Base-by-base conservation (phyloP, 1,139 yeast genomes). In the Candida sanyaensis region DNA sequence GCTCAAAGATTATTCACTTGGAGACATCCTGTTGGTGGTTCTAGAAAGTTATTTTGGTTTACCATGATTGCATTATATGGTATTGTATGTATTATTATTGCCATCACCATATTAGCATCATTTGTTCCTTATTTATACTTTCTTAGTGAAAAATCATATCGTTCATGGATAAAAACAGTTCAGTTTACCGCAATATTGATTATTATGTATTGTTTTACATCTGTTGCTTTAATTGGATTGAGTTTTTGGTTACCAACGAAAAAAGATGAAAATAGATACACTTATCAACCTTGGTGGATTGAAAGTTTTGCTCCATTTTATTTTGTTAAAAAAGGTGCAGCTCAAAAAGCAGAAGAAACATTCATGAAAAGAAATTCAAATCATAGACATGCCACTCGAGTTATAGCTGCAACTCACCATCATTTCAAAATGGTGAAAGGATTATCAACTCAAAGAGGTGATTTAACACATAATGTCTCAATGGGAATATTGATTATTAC, bases 251-350 rank as follows among this genome's bases (percentile, higher is more conserved):
- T 73, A 55, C 71, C 73, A 42, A 77, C 78, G 33, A 69, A 76
- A 43, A 73, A 73, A 53, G 78, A 73, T 60, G 77, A 72, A 53
- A 66, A 64, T 48, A 64, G 71, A 48, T 72, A 71, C 58, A 72
- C 77, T 9, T 73, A 71, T 55, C 78, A 74, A 53, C 77, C 78
- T 24, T 73, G 78, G 78, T 74, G 78, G 78, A 65, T 74, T 52
- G 77, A 73, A 55, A 65, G 72, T 13, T 74, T 74, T 56, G 56
- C 64, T 36, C 74, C 77, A 10, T 66, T 70, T 43, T 73, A 74
- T 55, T 74, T 71, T 56, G 78, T 73, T 21, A 59, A 63, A 53
- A 64, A 64, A 39, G 62, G 64, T 43, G 78, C 78, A 7, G 71
- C 73, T 2, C 63, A 63, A 51, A 64, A 67, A 34, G 78, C 78